Conservation (phyloP, 306 rosid genomes). For the Cucurbita argyrosperma region DNA sequence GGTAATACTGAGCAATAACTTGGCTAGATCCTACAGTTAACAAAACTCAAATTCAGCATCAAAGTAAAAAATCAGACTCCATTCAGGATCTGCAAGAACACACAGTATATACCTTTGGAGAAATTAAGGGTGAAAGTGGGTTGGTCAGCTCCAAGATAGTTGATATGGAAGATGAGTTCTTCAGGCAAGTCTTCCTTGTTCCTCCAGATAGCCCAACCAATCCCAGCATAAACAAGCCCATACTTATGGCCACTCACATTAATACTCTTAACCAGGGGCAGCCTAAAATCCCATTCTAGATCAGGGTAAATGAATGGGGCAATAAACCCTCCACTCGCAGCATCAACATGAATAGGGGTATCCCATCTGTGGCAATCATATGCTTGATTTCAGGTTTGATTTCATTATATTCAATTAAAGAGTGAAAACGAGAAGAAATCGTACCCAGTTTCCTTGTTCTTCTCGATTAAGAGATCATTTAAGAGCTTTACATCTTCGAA, state of each 20-base stretch:
- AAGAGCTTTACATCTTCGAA: slow-evolving; percentile 83
- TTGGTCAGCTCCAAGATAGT: slow-evolving; percentile 90
- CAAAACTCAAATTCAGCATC: neutral
- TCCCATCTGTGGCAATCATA: slow-evolving; percentile 42
- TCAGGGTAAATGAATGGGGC: slow-evolving; percentile 90
- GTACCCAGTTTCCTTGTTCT: slow-evolving; percentile 73
- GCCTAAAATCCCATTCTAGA: slow-evolving; percentile 76
- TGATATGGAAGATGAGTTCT: slow-evolving; percentile 87
- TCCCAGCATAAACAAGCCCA: slow-evolving; percentile 85
- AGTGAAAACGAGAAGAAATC: neutral
- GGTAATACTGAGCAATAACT: slow-evolving; percentile 87
- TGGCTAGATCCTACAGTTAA: slow-evolving; percentile 72
- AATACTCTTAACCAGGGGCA: slow-evolving; percentile 80
- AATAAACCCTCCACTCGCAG: slow-evolving; percentile 93
- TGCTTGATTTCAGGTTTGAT: neutral
- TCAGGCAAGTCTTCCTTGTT: slow-evolving; percentile 77
- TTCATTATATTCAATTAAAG: neutral
- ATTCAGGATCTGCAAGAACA: neutral
- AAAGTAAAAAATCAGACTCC: neutral
- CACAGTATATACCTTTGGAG: slow-evolving; percentile 44
- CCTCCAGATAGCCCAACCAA: slow-evolving; percentile 89
- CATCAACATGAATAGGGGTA: slow-evolving; percentile 94
- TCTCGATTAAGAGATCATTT: slow-evolving; percentile 53
- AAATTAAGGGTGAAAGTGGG: slow-evolving; percentile 97
- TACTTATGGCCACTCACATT: slow-evolving; percentile 92